Evolutionary conservation across 1,139 yeast species (phyloP).

Genomic region (Diutina sp.): DNA sequence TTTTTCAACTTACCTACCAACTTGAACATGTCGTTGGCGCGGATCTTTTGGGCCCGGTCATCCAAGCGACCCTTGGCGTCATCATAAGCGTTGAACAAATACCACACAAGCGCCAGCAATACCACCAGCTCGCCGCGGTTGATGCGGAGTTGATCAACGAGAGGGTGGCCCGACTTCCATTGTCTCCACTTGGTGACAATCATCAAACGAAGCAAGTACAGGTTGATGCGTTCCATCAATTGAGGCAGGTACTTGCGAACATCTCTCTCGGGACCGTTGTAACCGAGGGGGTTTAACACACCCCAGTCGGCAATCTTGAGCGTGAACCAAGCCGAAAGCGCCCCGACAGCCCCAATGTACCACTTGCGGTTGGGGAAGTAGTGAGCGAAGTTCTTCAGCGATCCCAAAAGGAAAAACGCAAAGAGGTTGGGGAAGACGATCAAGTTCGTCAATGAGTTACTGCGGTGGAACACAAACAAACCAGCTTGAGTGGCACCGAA

Average conservation of each 20-base stretch:
- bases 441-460: neutral
- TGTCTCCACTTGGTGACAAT: neutral
- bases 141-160: neutral
- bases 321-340: neutral
- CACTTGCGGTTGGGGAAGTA: neutral
- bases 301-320: neutral
- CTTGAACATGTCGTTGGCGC: neutral
- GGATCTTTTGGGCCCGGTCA: neutral
- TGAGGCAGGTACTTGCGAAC: neutral
- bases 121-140: neutral
- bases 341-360: neutral
- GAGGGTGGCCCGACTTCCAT: neutral
- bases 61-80: neutral
- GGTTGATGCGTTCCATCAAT: neutral
- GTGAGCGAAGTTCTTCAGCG: no score
- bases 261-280: neutral
- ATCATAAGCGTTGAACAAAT: neutral
- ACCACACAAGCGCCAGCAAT: neutral
- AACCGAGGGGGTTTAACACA: neutral
- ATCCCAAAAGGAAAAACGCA: neutral
- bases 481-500: neutral
- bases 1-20: neutral
- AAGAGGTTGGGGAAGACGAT: neutral
- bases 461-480: neutral
- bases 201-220: neutral